Evolutionary conservation across 2,329 filamentous ascomycete species (phyloP), one percentile per base, ranked within the genome.

Genomic region (Cryphonectria carpinicola): DNA sequence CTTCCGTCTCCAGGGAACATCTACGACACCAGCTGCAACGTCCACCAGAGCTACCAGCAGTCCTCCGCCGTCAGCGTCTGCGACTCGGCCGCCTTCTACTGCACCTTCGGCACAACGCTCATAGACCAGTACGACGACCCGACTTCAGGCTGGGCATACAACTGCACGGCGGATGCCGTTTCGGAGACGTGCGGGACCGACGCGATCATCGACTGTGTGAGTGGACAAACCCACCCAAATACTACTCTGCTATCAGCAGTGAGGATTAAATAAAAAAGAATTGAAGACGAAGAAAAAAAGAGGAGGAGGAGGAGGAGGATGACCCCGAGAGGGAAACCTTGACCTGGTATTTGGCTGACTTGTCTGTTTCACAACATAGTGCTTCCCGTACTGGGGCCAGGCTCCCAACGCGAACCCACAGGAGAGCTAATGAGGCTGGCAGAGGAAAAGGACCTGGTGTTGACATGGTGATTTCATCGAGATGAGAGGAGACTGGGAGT

Each of bases 81-180:
- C 41, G 66, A 67, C 39, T 61, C 66, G 17, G n/a, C 39, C 7
- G n/a, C 41, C 41, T 67, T 67, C 56, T 62, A 62, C 39, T 67
- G 56, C 56, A 52, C 39, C 54, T 67, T 62, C n/a, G 66, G 66
- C 41, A 67, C 66, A 39, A 67, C 37, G 11, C 8, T 49, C 39
- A 61, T 67, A 32, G 41, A 25, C 8, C 66, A 67, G 54, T 67
- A 67, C 58, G 66, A 67, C 56, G 66, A 67, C 17, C 66, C 66
- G 17, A 28, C 14, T 7, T 37, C 56, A 7, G 66, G 66, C 39
- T 67, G 66, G 66, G 66, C 66, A 10, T 67, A 67, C 25, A 67
- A 62, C 56, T 62, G 56, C 66, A 8, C 56, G n/a, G 1, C 39
- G 14, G 66, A 67, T n/a, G 25, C 66, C 10, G 10, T 19, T 4